Conservation (phyloP, 352 stramenopile species). For the Globisporangium nagaii region DNA sequence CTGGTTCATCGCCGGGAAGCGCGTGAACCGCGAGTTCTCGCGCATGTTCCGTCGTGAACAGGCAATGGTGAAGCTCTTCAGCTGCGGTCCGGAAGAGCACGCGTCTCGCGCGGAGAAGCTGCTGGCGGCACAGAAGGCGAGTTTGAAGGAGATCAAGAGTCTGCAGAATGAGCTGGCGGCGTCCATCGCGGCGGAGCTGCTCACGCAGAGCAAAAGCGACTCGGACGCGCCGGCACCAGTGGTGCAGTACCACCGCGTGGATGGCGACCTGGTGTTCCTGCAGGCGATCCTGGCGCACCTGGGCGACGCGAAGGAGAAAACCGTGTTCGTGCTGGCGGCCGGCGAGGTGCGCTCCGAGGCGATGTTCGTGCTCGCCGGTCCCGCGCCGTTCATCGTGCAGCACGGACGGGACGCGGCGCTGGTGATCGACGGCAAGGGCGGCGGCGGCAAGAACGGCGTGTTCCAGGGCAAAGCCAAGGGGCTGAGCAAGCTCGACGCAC, state of each 20-base stretch:
- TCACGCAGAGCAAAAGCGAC: slow-evolving; percentile 12
- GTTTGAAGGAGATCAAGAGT: slow-evolving; percentile 62
- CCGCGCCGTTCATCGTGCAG: slow-evolving; percentile 40
- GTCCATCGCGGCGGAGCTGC: slow-evolving; percentile 40
- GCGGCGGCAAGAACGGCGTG: slow-evolving; percentile 64
- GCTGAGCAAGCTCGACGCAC: slow-evolving; percentile 36
- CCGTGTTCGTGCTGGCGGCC: slow-evolving; percentile 26
- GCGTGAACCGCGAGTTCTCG: slow-evolving; percentile 73
- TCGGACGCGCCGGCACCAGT: slow-evolving; percentile 14
- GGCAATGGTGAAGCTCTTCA: slow-evolving; percentile 66
- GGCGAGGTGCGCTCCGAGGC: slow-evolving; percentile 46
- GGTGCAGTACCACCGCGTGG: slow-evolving; percentile 49
- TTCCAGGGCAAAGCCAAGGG: slow-evolving; percentile 77
- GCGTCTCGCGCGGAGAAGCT: slow-evolving; percentile 59
- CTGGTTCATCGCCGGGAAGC: slow-evolving; percentile 82
- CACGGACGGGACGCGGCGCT: slow-evolving; percentile 50
- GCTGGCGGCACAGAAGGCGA: slow-evolving; percentile 46
- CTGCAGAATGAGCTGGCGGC: slow-evolving; percentile 66
- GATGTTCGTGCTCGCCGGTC: slow-evolving; percentile 64
- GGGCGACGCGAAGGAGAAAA: slow-evolving; percentile 31
- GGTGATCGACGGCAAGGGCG: slow-evolving; percentile 69
- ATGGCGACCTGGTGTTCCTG: slow-evolving; percentile 67
- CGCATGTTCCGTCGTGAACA: slow-evolving; percentile 75
- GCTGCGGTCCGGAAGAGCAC: slow-evolving; percentile 61
- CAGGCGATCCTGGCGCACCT: slow-evolving; percentile 47